phyloP scores from a whole-genome alignment of 768 basidiomycete genomes.

The Leccinum pellstonianum region DNA sequence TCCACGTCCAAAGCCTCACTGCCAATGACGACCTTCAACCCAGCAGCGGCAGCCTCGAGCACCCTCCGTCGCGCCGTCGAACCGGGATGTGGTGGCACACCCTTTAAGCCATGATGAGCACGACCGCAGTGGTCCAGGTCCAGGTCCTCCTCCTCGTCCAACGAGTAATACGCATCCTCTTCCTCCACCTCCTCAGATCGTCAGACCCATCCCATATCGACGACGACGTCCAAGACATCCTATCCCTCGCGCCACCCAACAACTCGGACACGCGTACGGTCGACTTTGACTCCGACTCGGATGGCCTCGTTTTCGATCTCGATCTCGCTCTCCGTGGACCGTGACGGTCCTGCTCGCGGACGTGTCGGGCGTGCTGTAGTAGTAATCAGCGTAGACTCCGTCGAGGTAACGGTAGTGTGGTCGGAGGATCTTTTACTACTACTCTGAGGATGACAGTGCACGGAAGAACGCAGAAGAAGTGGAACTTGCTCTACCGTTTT shows the following conservation, averaged over 20 bases:
- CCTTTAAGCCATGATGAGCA: not conserved
- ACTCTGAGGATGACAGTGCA: not conserved
- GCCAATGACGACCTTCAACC: conserved; percentile 63
- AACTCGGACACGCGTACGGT: conserved; percentile 8
- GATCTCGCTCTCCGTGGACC: not conserved
- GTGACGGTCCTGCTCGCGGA: conserved; percentile 8
- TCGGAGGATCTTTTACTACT: not conserved
- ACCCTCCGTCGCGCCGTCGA: conserved; percentile 58
- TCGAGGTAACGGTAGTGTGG: not conserved
- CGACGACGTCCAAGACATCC: conserved; percentile 4
- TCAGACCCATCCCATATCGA: not conserved
- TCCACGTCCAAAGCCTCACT: not conserved
- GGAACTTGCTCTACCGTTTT: no score
- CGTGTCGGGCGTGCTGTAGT: conserved; percentile 22
- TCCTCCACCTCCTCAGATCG: conserved; percentile 23
- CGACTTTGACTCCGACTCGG: not conserved
- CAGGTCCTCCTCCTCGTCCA: conserved; percentile 16
- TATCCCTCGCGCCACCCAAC: not conserved
- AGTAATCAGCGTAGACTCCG: conserved; percentile 12
- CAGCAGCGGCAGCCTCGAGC: conserved; percentile 64
- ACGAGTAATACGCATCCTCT: conserved; percentile 34
- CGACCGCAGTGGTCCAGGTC: not conserved
- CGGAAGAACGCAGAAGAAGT: no score
- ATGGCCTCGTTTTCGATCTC: not conserved
- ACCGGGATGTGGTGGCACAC: not conserved